These are phyloP conservation scores for Gloeostereum incarnatum DNA, from an alignment of 768 basidiomycete species.

Conservation along the genomic window DNA sequence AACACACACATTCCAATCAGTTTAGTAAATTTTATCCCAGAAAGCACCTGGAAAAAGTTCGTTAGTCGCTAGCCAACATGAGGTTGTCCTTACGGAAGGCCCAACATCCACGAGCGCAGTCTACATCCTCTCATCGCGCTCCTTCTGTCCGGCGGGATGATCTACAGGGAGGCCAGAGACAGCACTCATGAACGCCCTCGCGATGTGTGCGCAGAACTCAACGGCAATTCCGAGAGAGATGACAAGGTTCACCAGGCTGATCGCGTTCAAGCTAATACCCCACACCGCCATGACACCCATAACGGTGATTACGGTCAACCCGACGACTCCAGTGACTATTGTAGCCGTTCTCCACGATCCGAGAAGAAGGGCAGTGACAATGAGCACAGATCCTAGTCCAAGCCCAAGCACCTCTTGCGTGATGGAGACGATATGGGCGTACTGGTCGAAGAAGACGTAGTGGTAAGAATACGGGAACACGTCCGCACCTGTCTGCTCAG, in stretches of 20 bases:
- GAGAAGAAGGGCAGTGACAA: constrained; percentile 78
- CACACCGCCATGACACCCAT: constrained; percentile 96
- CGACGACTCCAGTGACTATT: constrained; percentile 83
- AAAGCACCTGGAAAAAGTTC: constrained; percentile 58
- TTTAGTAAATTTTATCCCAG: constrained; percentile 97
- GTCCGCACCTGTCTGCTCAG: constrained; percentile 54
- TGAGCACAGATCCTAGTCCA: constrained; percentile 75
- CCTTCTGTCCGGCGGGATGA: constrained; percentile 74
- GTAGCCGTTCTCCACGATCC: constrained; percentile 90
- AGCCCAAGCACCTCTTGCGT: constrained; percentile 86
- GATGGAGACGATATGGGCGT: constrained; percentile 78
- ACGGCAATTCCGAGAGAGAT: constrained; percentile 96
- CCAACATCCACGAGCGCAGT: constrained; percentile 91
- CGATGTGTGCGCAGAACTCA: constrained; percentile 96
- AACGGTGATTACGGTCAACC: constrained; percentile 73
- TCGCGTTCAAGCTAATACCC: constrained; percentile 87
- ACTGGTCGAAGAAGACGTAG: constrained; percentile 99
- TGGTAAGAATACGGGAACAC: constrained; percentile 96
- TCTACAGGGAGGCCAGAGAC: constrained; percentile 73
- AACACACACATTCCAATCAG: constrained; percentile 95
- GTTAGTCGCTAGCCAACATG: constrained; percentile 3
- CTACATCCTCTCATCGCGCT: constrained; percentile 91
- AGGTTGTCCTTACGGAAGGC: constrained; percentile 65
- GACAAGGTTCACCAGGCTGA: constrained; percentile 92
- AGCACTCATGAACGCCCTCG: constrained; percentile 92